Evolutionary conservation across 352 stramenopile species (phyloP).

Genomic region (Globisporangium radiosum): DNA sequence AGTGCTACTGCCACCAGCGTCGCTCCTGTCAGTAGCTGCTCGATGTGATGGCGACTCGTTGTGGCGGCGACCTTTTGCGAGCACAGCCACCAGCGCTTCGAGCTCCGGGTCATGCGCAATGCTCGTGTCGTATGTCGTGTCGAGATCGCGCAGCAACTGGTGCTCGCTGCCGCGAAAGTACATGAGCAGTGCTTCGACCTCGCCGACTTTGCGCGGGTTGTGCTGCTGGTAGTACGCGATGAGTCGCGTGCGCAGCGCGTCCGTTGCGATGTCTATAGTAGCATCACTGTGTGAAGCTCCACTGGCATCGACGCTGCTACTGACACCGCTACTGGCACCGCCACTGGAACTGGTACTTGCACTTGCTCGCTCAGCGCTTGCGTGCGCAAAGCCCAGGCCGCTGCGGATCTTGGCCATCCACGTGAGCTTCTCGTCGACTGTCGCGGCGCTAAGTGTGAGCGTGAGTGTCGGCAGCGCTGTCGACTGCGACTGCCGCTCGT

Average conservation of each 20-base stretch:
- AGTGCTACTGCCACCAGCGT: not conserved
- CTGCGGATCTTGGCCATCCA: constrained; percentile 56
- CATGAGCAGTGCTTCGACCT: constrained; percentile 65
- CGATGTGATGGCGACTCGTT: not conserved
- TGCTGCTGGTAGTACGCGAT: constrained; percentile 89
- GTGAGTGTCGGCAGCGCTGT: not conserved
- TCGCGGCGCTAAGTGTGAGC: constrained; percentile 30
- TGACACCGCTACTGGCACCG: not conserved
- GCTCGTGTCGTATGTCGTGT: constrained; percentile 50
- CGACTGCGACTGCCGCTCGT: not conserved
- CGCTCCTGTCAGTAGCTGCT: not conserved
- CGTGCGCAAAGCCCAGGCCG: constrained; percentile 24
- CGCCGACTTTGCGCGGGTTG: constrained; percentile 81
- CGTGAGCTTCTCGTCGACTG: constrained; percentile 34
- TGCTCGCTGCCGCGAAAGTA: constrained; percentile 56
- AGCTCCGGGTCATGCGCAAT: constrained; percentile 29
- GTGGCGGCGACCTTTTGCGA: not conserved
- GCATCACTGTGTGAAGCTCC: not conserved
- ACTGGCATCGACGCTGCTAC: not conserved
- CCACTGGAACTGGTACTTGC: not conserved
- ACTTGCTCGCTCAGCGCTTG: constrained; percentile 1
- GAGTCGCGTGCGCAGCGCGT: constrained; percentile 36
- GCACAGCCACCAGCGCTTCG: constrained; percentile 15
- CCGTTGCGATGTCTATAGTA: not conserved
- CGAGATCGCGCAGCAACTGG: constrained; percentile 50